Evolutionary conservation across 2,329 filamentous ascomycete species (phyloP).

Genomic region (Thelonectria blattea): DNA sequence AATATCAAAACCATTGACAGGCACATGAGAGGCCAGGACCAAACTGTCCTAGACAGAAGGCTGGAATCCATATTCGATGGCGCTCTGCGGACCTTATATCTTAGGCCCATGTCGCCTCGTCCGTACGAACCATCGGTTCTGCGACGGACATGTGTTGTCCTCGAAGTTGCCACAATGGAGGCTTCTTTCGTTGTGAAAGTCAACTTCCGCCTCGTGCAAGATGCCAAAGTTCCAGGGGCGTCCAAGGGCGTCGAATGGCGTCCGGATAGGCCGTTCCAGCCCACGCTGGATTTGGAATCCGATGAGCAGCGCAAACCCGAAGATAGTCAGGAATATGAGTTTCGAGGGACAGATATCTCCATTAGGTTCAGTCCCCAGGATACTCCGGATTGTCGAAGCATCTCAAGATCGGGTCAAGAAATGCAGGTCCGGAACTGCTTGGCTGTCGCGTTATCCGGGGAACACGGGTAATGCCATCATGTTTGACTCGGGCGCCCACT

Average conservation of each 20-base stretch:
- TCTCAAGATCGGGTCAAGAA: no score
- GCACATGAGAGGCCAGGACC: not conserved
- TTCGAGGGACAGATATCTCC: no score
- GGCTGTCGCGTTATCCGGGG: no score
- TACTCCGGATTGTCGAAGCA: no score
- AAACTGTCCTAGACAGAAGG: not conserved
- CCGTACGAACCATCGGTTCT: not conserved
- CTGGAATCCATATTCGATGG: not conserved
- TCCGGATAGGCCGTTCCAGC: not conserved
- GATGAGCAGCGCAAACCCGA: no score
- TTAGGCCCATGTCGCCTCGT: not conserved
- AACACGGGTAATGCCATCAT: no score
- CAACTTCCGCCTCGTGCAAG: not conserved
- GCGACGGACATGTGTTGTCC: not conserved
- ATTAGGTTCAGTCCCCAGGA: no score
- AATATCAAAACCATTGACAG: not conserved
- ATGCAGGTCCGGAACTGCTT: no score
- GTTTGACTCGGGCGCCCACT: no score
- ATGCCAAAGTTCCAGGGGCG: not conserved
- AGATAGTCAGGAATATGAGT: no score
- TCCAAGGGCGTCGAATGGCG: not conserved
- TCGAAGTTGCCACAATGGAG: not conserved
- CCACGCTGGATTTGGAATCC: not conserved
- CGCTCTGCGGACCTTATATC: not conserved
- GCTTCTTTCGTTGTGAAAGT: not conserved